Evolutionary conservation across 192 early-diverging fungal species (phyloP), one percentile per base, ranked within the genome.

Genomic region (Coemansia sp.): DNA sequence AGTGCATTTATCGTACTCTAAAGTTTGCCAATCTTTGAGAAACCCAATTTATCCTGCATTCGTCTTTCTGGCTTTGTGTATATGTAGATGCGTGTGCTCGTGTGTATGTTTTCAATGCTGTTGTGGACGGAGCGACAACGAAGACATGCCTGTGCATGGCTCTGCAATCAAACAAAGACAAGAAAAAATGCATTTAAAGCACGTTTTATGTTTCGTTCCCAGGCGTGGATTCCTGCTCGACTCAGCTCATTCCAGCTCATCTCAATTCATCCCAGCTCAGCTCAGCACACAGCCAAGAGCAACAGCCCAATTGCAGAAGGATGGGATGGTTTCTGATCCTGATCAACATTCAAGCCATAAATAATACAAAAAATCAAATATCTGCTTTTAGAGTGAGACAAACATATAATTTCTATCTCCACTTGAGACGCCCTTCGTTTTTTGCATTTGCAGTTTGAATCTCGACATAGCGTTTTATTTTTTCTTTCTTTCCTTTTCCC

Each of bases 1-100:
- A 34, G 9, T 34, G 32, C 32, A 34, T 34, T 34, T 34, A 34
- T 34, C 32, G 32, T 9, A 34, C 32, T 34, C 9, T 34, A 34
- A 34, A 7, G 48, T 23, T 50, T 6, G 48, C 19, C 20, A 23
- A 50, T 50, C 48, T 7, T 50, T 50, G 48, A n/a, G 20, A 50
- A 50, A 50, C 19, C 48, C 48, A 50, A 50, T 50, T 50, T 50
- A n/a, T n/a, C 48, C 48, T 50, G 48, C 48, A 50, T 50, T 9
- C 10, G 48, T 2, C 20, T 23, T 23, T 50, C 48, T 50, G 48
- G 7, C n/a, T 23, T 50, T 50, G 20, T 23, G 20, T 34, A 9
- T 34, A 9, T 34, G 32, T 34, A 4, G 32, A 9, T 34, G 32
- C 9, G 32, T 4, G 32, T 34, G 32, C 9, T 4, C n/a, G n/a